Evolutionary conservation across 768 basidiomycete species (phyloP), one percentile per base, ranked within the genome.

Genomic region (Leccinum obscurum): DNA sequence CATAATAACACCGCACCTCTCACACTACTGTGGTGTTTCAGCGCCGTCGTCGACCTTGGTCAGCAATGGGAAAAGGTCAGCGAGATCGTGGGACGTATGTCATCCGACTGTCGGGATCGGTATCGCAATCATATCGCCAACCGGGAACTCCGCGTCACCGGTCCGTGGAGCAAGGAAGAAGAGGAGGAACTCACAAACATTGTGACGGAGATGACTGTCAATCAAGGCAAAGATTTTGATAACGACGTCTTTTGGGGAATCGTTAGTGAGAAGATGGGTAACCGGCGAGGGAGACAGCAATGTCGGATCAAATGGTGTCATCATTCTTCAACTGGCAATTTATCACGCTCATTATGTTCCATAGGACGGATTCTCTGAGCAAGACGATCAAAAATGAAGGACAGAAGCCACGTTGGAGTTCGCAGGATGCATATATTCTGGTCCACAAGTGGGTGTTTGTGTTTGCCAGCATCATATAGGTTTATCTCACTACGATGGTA

Each of bases 301-400:
- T 93, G 92, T 77, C 82, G 92, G 52, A 90, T 89, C 49, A 94
- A 94, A 82, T 94, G 92, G 91, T 90, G n/a, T 39, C 30, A 60
- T 56, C 74, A 46, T 10, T 30, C 44, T 55, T 57, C 13, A 28
- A 17, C 14, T 30, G n/a, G 60, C 44, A 51, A 49, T 49, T 17
- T 10, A n/a, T 28, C 35, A 48, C 46, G 32, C 51, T 62, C 56
- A 59, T 48, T 11, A 11, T 13, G 15, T 22, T 60, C 26, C 22
- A 2, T 61, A 92, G 90, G 92, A 90, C 88, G 32, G 91, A 93
- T 75, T 82, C 85, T 0, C 74, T 93, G 48, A 87, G 84, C 61
- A 86, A 88, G 68, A 84, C 81, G 22, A 76, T 89, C 49, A 93
- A 92, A 70, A 88, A 85, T 52, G 82, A 86, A 50, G 91, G 91